Conservation (phyloP, 2,329 filamentous ascomycete species). For the Cladosporium colombiae region DNA sequence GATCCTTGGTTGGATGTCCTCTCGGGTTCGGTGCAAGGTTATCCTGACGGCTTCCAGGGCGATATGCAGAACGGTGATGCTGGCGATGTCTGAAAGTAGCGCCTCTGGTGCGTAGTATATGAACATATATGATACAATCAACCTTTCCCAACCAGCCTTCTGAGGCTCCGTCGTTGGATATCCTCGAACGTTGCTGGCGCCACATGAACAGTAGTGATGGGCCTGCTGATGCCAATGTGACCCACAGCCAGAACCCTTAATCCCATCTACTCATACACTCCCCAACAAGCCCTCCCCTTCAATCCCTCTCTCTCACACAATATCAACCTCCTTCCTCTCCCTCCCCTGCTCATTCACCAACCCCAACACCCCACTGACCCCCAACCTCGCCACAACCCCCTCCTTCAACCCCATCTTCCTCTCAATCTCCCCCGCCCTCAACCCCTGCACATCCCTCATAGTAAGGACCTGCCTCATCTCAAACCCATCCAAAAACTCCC, state of each 20-base stretch:
- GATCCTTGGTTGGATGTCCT: constrained; percentile 22
- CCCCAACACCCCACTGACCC: constrained; percentile 34
- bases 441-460: constrained; percentile 35
- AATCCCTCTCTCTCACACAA: constrained; percentile 29
- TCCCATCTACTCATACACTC: not conserved
- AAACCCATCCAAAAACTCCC: constrained; percentile 48
- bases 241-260: not conserved
- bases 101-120: not conserved
- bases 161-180: not conserved
- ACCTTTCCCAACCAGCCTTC: not conserved
- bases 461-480: constrained; percentile 41
- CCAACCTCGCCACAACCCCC: constrained; percentile 38
- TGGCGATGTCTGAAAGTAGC: no score
- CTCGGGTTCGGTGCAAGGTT: not conserved
- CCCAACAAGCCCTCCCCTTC: not conserved
- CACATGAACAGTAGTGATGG: not conserved
- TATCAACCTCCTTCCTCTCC: constrained; percentile 33
- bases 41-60: not conserved
- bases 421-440: constrained; percentile 36
- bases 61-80: not conserved
- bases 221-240: not conserved
- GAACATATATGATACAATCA: not conserved
- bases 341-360: constrained; percentile 35
- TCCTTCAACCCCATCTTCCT: constrained; percentile 36
- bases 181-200: not conserved